These are phyloP conservation scores for Meira miltonrushii DNA, from an alignment of 1,284 basidiomycete genomes.

Conservation along the genomic window DNA sequence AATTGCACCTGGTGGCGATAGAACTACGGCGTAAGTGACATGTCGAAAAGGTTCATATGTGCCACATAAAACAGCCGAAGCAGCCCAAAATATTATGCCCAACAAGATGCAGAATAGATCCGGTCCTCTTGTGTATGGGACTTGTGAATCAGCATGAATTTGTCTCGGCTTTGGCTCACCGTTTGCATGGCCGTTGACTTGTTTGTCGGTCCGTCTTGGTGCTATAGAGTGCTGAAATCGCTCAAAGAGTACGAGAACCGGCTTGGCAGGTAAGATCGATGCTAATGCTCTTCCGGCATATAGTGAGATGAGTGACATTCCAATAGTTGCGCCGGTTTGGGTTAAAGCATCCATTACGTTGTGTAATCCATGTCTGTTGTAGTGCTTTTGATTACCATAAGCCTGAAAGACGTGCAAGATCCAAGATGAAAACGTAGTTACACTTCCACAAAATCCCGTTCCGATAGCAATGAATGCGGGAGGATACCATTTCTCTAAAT, in stretches of 20 bases:
- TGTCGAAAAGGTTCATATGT: conserved; percentile 67
- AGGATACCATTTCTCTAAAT: conserved; percentile 34
- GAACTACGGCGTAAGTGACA: conserved; percentile 80
- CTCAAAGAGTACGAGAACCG: background rate
- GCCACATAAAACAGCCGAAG: conserved; percentile 71
- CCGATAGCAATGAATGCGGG: conserved; percentile 79
- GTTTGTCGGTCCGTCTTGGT: too few species aligned
- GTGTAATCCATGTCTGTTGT: conserved; percentile 65
- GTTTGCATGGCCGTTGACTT: background rate
- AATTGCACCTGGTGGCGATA: conserved; percentile 82
- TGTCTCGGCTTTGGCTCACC: background rate
- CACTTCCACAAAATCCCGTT: conserved; percentile 89
- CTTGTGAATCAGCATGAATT: background rate
- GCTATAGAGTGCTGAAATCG: background rate
- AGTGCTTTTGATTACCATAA: conserved; percentile 68
- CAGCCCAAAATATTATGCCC: conserved; percentile 52
- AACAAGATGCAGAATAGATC: conserved; percentile 13
- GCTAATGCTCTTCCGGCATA: conserved; percentile 28
- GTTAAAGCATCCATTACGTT: conserved; percentile 58
- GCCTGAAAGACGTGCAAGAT: conserved; percentile 80
- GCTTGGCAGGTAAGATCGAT: conserved; percentile 4
- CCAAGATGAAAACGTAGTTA: conserved; percentile 96
- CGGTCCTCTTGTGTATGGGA: background rate
- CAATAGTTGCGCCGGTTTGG: conserved; percentile 42
- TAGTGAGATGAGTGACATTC: conserved; percentile 31